These are phyloP conservation scores for Fragosphaeria purpurea DNA, from an alignment of 2,329 filamentous ascomycete species.

Conservation along the genomic window DNA sequence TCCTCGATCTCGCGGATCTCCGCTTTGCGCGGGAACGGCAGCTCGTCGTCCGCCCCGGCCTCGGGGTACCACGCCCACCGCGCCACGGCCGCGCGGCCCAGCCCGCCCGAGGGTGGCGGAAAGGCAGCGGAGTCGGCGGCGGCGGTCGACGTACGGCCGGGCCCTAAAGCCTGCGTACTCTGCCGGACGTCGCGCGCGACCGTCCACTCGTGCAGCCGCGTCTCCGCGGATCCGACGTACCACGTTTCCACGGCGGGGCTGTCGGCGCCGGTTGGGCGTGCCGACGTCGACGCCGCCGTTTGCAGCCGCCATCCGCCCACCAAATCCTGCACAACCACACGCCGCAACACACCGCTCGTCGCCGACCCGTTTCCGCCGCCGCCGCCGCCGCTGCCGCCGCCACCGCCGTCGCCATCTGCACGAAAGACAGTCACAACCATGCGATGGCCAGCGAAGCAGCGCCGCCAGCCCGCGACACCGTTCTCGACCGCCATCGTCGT, in stretches of 20 bases:
- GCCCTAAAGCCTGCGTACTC: conserved; percentile 16
- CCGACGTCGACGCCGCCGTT: conserved; percentile 39
- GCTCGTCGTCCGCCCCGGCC: conserved; percentile 56
- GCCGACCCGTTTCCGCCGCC: no score
- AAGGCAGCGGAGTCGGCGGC: conserved; percentile 17
- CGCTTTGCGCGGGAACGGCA: conserved; percentile 74
- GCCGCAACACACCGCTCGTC: conserved; percentile 23
- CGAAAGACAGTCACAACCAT: conserved; percentile 76
- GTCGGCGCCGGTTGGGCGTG: conserved; percentile 7
- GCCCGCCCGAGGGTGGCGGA: conserved; percentile 55
- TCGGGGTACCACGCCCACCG: conserved; percentile 72
- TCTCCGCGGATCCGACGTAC: conserved; percentile 22
- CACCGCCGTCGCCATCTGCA: conserved; percentile 38
- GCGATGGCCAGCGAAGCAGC: conserved; percentile 68
- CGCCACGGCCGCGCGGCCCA: conserved; percentile 54
- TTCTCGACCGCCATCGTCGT: conserved; percentile 61
- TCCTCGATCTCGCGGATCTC: conserved; percentile 77
- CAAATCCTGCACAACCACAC: conserved; percentile 59
- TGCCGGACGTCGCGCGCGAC: conserved; percentile 42
- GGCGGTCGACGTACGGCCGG: not conserved
- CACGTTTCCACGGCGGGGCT: conserved; percentile 3
- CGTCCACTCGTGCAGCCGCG: conserved; percentile 32
- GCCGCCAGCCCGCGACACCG: conserved; percentile 70
- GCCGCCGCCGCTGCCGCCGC: conserved; percentile 45
- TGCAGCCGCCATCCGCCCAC: conserved; percentile 68